Evolutionary conservation across 1,284 basidiomycete species (phyloP), one percentile per base, ranked within the genome.

Genomic region (Fomitiporia mediterranea): DNA sequence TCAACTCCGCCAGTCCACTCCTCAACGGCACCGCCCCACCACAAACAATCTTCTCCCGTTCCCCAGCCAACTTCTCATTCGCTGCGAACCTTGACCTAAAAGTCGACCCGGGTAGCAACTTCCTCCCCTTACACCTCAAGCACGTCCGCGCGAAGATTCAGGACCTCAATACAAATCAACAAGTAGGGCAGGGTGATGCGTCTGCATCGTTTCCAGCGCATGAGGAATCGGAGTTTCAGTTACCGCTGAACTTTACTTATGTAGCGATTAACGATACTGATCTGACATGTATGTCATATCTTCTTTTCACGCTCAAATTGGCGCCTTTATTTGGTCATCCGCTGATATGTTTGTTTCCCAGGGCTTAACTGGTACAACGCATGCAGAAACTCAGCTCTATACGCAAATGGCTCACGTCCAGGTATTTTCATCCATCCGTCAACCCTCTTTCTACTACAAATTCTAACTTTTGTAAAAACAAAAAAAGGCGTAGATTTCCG

Each of bases 41-140:
- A n/a, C 49, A 50, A 13, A 43, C 55, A 13, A 40, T 51, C 39
- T 55, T 60, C 51, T 58, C 59, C 7, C 60, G 60, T 15, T 51
- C 74, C 0, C 91, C 91, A 0, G 83, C 92, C 49, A 94, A 94
- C 70, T 95, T 94, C 70, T 83, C 86, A 17, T 95, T 94, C 75
- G 77, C 86, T 2, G 90, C 84, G 1, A 73, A 79, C 48, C 82
- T 90, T 19, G 77, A 84, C 43, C 73, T 95, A 7, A 78, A 89
- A 64, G 76, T 89, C 44, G 80, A 93, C 70, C 91, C 90, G 3
- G 74, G 73, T 13, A 71, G 69, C 63, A 91, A 86, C 62, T 88
- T 81, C 66, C 73, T 94, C 6, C 91, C 92, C 2, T 68, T 93
- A 38, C 81, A 79, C 35, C 85, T 94, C 72, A 80, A 73, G 40